Percentiles rank a stretch among this genome's conserved stretches.
Conservation (phyloP, 2,329 filamentous ascomycete species). For the Arthrobotrys megalospora region DNA sequence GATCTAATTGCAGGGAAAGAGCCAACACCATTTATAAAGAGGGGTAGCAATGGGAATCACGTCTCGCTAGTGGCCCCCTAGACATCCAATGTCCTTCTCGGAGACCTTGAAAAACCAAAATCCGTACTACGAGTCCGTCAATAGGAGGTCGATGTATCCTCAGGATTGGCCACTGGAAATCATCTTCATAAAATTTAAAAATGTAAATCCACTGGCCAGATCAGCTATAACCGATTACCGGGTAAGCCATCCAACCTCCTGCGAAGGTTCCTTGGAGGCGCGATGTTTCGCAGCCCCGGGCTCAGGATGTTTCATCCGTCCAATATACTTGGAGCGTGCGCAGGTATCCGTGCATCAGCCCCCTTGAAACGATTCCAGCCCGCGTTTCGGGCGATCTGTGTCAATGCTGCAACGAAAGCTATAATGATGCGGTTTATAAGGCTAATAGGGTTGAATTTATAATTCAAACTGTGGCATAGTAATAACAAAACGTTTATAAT, state of each 20-base stretch:
- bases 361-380: slow-evolving; percentile 25
- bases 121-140: too few relatives aligned
- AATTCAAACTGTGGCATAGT: not conserved
- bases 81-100: too few relatives aligned
- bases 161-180: too few relatives aligned
- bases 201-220: too few relatives aligned
- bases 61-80: too few relatives aligned
- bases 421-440: not conserved
- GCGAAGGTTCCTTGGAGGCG: not conserved
- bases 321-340: slow-evolving; percentile 9
- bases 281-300: not conserved
- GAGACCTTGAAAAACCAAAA: too few relatives aligned
- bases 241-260: not conserved
- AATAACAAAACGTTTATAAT: slow-evolving; percentile 7
- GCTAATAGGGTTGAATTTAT: not conserved
- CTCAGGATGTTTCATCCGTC: not conserved
- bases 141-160: too few relatives aligned
- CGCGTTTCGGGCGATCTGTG: slow-evolving; percentile 17
- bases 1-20: too few relatives aligned
- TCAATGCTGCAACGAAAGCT: not conserved
- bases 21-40: too few relatives aligned
- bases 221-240: not conserved
- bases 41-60: too few relatives aligned
- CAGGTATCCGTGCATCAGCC: slow-evolving; percentile 8
- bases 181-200: too few relatives aligned